Conservation (phyloP, 106 monocot species). For the Apostasia ramifera region DNA sequence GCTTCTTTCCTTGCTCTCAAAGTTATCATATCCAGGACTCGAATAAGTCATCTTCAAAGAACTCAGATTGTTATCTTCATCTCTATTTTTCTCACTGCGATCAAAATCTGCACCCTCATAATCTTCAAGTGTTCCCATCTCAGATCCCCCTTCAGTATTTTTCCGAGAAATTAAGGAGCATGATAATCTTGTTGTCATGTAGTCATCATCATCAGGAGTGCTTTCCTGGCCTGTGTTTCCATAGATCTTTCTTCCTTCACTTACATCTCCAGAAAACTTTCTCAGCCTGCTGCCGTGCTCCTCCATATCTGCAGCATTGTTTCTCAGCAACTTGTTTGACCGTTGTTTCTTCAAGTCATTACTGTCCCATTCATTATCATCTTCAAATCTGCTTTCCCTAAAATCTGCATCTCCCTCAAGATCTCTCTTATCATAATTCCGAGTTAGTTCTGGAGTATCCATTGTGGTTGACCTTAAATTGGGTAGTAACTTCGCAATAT, state of each 20-base stretch:
- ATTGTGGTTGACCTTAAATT: conserved; percentile 7
- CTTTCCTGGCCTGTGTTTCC: conserved; percentile 21
- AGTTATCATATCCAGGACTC: conserved; percentile 23
- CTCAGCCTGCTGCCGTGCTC: conserved; percentile 26
- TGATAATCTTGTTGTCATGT: conserved; percentile 36
- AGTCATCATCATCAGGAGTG: conserved; percentile 56
- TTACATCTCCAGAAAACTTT: conserved; percentile 29
- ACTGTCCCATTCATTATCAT: conserved; percentile 42
- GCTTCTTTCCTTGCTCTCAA: conserved; percentile 28
- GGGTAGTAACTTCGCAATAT: background rate
- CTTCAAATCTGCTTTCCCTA: conserved; percentile 31
- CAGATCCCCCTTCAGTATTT: conserved; percentile 42
- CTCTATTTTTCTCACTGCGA: conserved; percentile 28
- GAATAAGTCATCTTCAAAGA: conserved; percentile 32
- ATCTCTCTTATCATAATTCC: conserved; percentile 39
- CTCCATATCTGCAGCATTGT: conserved; percentile 32
- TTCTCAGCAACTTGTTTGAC: conserved; percentile 44
- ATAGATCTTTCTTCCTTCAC: conserved; percentile 26
- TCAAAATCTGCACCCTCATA: conserved; percentile 50
- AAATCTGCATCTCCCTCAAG: conserved; percentile 22
- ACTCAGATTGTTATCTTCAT: conserved; percentile 31
- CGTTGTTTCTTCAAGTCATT: conserved; percentile 47
- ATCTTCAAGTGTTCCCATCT: conserved; percentile 37
- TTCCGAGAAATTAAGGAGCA: conserved; percentile 46
- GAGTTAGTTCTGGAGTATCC: conserved; percentile 36